Evolutionary conservation across 2,329 filamentous ascomycete species (phyloP).

Genomic region (Ophiosphaerella herpotricha): DNA sequence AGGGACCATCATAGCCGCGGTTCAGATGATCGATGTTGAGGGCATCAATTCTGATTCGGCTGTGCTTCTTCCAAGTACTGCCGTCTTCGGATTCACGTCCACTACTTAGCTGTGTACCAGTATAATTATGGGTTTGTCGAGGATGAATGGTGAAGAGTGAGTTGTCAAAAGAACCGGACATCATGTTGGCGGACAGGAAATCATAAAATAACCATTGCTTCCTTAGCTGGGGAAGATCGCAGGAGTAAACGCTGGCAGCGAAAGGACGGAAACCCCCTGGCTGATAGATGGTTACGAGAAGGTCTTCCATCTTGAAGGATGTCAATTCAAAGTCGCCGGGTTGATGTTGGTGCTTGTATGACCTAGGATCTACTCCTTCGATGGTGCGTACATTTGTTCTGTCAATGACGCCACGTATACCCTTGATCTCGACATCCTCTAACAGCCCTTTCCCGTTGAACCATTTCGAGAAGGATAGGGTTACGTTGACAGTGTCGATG

Average conservation of each 20-base stretch:
- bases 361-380: constrained; percentile 76
- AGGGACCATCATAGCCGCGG: constrained; percentile 86
- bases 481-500: constrained; percentile 94
- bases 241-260: constrained; percentile 92
- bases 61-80: constrained; percentile 91
- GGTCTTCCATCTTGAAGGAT: constrained; percentile 92
- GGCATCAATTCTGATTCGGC: constrained; percentile 86
- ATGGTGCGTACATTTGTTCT: constrained; percentile 80
- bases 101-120: constrained; percentile 64
- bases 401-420: constrained; percentile 89
- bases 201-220: constrained; percentile 99
- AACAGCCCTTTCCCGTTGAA: constrained; percentile 94
- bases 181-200: constrained; percentile 91
- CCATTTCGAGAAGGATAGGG: constrained; percentile 97
- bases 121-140: constrained; percentile 81
- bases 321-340: constrained; percentile 97
- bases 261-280: constrained; percentile 91
- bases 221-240: constrained; percentile 86
- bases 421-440: constrained; percentile 90
- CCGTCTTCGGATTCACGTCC: constrained; percentile 65
- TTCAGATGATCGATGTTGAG: constrained; percentile 96
- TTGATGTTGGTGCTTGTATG: constrained; percentile 83
- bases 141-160: constrained; percentile 98
- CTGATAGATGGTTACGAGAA: constrained; percentile 89
- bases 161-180: constrained; percentile 93